Evolutionary conservation across 2,329 filamentous ascomycete genomes (phyloP).

Genomic region (Pseudocercospora pini-densiflorae): DNA sequence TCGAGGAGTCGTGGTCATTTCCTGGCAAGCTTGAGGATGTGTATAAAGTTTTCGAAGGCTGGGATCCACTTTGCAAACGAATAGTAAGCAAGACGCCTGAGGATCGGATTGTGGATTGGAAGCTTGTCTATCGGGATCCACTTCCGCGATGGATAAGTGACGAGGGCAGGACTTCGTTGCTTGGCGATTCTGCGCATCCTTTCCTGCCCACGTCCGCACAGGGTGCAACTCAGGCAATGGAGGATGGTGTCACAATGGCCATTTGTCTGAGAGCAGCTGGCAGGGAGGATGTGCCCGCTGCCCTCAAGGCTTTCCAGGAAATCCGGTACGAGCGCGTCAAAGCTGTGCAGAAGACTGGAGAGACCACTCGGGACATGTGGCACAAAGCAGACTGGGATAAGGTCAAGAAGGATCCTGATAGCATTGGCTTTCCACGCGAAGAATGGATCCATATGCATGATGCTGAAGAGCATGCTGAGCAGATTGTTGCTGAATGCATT

Average conservation of each 20-base stretch:
- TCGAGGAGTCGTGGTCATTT: conserved; percentile 7
- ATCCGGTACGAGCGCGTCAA: conserved; percentile 1
- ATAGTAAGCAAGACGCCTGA: conserved; percentile 7
- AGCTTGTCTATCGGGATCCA: conserved; percentile 1
- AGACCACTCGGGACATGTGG: conserved; percentile 45
- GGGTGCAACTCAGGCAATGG: conserved; percentile 67
- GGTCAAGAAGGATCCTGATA: conserved; percentile 50
- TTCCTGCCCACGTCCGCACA: conserved; percentile 67
- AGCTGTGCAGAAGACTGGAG: conserved; percentile 14
- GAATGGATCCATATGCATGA: conserved; percentile 56
- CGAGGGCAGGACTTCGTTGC: conserved; percentile 53
- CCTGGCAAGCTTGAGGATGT: conserved; percentile 4
- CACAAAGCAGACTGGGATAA: conserved; percentile 56
- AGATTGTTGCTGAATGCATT: not conserved
- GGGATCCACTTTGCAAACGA: conserved; percentile 1
- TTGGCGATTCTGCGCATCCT: conserved; percentile 72
- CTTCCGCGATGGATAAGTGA: conserved; percentile 6
- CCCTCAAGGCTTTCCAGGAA: not conserved
- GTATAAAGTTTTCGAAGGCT: conserved; percentile 4
- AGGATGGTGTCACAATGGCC: conserved; percentile 65
- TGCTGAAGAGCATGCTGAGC: conserved; percentile 49
- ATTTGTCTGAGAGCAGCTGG: conserved; percentile 26
- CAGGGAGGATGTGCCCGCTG: conserved; percentile 1
- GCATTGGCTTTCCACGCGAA: conserved; percentile 53
- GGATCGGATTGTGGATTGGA: conserved; percentile 9